Conservation (phyloP, 2,329 filamentous ascomycete genomes). For the Pyrenochaeta sp. region DNA sequence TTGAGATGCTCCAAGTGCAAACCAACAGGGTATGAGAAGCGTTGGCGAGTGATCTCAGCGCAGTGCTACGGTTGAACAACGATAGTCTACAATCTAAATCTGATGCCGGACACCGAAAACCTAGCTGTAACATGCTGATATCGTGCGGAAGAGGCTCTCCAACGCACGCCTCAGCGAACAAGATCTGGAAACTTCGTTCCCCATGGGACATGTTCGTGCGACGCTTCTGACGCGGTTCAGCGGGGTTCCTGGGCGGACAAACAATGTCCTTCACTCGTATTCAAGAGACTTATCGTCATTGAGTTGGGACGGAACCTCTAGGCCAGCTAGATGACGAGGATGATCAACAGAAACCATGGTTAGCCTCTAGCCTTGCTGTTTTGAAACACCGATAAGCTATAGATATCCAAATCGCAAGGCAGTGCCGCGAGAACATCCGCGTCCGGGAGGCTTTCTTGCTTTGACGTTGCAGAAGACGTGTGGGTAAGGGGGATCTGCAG, state of each 20-base stretch:
- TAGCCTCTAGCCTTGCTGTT: not conserved
- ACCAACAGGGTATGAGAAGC: no score
- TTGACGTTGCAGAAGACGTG: not conserved
- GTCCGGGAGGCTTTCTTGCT: slow-evolving; percentile 5
- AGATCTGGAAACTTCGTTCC: not conserved
- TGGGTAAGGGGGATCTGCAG: slow-evolving; percentile 16
- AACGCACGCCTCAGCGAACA: no score
- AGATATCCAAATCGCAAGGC: not conserved
- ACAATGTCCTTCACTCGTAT: slow-evolving; percentile 1
- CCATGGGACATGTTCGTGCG: not conserved
- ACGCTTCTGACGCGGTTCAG: not conserved
- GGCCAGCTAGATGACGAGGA: slow-evolving; percentile 4
- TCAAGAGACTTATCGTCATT: slow-evolving; percentile 2
- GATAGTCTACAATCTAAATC: not conserved
- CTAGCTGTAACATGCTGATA: no score
- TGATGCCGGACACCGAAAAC: not conserved
- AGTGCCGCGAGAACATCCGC: not conserved
- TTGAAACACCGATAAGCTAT: not conserved
- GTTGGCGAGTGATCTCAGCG: no score
- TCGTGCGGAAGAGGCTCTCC: no score
- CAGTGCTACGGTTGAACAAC: no score
- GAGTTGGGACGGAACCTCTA: slow-evolving; percentile 6
- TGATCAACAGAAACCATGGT: not conserved
- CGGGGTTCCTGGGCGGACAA: not conserved
- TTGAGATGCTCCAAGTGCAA: no score